phyloP scores from a whole-genome alignment of 2,329 filamentous ascomycete species.

The Penicillium sp. region DNA sequence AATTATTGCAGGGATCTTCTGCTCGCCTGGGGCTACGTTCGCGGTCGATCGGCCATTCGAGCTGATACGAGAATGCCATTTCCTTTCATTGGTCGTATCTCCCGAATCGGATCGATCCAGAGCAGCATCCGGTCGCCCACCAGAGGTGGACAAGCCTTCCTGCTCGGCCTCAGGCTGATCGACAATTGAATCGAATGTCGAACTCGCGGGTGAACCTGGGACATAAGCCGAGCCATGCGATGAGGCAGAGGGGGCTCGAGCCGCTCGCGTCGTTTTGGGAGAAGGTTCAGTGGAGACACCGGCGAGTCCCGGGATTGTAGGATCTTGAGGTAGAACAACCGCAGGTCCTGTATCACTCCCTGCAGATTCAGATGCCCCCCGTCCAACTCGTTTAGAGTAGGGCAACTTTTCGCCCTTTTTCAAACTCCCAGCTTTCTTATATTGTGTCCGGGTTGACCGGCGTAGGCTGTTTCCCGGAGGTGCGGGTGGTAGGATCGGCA shows the following conservation, averaged over 20 bases:
- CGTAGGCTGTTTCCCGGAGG: slow-evolving; percentile 75
- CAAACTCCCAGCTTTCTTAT: slow-evolving; percentile 76
- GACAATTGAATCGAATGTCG: slow-evolving; percentile 31
- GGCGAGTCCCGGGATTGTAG: slow-evolving; percentile 34
- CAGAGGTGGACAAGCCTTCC: slow-evolving; percentile 13
- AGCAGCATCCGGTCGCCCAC: slow-evolving; percentile 21
- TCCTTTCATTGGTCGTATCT: slow-evolving; percentile 42
- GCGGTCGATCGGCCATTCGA: slow-evolving; percentile 59
- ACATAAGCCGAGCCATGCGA: slow-evolving; percentile 24
- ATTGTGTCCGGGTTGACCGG: slow-evolving; percentile 87
- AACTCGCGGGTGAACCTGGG: slow-evolving; percentile 23
- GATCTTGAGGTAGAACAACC: slow-evolving; percentile 35
- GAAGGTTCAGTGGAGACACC: slow-evolving; percentile 41
- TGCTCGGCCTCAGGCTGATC: slow-evolving; percentile 29
- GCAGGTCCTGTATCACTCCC: slow-evolving; percentile 46
- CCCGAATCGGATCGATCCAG: slow-evolving; percentile 32
- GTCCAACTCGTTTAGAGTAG: slow-evolving; percentile 70
- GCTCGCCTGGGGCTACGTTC: slow-evolving; percentile 50
- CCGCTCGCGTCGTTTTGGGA: slow-evolving; percentile 35
- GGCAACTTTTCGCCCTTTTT: slow-evolving; percentile 73
- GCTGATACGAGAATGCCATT: slow-evolving; percentile 58
- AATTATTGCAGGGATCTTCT: slow-evolving; percentile 55
- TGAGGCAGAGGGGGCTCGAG: slow-evolving; percentile 47
- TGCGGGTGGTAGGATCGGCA: slow-evolving; percentile 78
- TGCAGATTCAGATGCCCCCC: slow-evolving; percentile 60